Evolutionary conservation across 1,284 basidiomycete genomes (phyloP).

Genomic region (Sphaerobolus stellatus): DNA sequence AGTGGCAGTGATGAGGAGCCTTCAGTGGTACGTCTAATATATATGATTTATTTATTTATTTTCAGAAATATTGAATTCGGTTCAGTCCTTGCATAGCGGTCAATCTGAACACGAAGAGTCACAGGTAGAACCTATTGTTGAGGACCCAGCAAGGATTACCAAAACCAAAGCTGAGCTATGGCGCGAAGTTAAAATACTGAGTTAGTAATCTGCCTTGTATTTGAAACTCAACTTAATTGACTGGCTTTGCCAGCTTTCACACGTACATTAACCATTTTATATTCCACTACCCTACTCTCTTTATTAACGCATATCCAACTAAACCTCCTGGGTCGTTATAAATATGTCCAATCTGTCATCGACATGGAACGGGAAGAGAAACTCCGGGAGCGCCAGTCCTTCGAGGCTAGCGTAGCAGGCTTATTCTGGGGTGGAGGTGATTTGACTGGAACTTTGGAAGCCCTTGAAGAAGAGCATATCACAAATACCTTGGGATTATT

Average conservation of each 20-base stretch:
- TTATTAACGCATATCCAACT: constrained; percentile 84
- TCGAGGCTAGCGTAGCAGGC: constrained; percentile 15
- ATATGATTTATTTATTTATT: neutral
- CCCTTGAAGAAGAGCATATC: constrained; percentile 36
- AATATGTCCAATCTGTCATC: constrained; percentile 74
- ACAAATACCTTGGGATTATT: constrained; percentile 18
- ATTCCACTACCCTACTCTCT: constrained; percentile 77
- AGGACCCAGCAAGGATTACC: neutral
- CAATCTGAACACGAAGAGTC: constrained; percentile 6
- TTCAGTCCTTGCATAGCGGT: constrained; percentile 8
- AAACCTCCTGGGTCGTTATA: constrained; percentile 76
- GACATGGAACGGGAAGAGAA: constrained; percentile 63
- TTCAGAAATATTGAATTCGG: neutral
- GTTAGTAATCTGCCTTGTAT: constrained; percentile 41
- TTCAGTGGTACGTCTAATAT: neutral
- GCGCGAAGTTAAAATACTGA: constrained; percentile 80
- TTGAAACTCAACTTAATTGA: neutral
- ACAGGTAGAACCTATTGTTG: neutral
- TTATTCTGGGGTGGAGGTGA: constrained; percentile 27
- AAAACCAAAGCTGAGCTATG: constrained; percentile 71
- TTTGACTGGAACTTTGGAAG: constrained; percentile 9
- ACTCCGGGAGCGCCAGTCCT: constrained; percentile 45
- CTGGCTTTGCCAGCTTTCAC: constrained; percentile 64
- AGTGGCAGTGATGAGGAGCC: constrained; percentile 14
- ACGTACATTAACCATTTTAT: constrained; percentile 80